Evolutionary conservation across 495 filamentous ascomycete genomes (phyloP), one percentile per base, ranked within the genome.

Genomic region (Viridothelium virens): DNA sequence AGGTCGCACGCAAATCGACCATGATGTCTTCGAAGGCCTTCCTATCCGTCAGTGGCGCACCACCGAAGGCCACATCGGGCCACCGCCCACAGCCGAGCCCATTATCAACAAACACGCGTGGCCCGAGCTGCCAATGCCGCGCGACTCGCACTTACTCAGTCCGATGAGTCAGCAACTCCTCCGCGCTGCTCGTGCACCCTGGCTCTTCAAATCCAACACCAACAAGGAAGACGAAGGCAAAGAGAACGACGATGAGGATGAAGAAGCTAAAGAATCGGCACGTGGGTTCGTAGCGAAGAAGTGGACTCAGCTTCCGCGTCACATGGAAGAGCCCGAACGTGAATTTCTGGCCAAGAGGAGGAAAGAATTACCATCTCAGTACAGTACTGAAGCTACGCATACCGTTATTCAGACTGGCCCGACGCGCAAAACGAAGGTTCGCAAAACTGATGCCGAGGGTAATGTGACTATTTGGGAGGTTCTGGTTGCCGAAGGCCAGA

Each of bases 21-120:
- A 96, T 74, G 95, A 98, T 80, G 86, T 97, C 70, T 94, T 96
- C 68, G 93, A 97, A 77, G 92, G 94, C 56, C 81, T 98, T 5
- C 94, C 94, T 25, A 86, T 98, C 61, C 89, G 92, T 66, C 90
- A 95, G 81, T 98, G 92, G 91, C 64, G 48, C 4, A 9, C 44
- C 33, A 56, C 66, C 34, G 67, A 63, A 39, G 47, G 71, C 61
- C 89, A 81, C 44, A 77, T 95, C 69, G 89, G 85, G 63, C 86
- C 90, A 59, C 84, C 85, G 0, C 79, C 82, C 0, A 79, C 71
- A 76, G 83, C 75, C 81, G 81, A 73, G 61, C 46, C 68, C 37
- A 63, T 62, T 10, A 50, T 53, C 11, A 65, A 72, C 50, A 73
- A 75, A 48, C 37, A 36, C 53, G 68, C 67, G 46, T 82, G 82